Percentiles rank a stretch among this genome's conserved stretches.
These are phyloP conservation scores for Nakaseomyces kungkrabaensis DNA, from an alignment of 1,139 yeast genomes.

Conservation along the genomic window DNA sequence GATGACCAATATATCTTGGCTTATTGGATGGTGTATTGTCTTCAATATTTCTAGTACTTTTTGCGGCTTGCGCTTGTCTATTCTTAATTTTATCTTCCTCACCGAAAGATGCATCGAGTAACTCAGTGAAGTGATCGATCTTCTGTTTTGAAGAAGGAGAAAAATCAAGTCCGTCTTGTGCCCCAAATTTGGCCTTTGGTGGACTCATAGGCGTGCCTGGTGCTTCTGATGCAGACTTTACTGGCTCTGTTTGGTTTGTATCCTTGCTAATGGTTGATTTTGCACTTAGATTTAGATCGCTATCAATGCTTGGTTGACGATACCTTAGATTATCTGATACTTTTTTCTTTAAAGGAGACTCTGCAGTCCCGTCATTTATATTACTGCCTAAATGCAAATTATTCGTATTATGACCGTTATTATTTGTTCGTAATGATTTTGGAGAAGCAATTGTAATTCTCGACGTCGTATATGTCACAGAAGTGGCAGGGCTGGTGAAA, in stretches of 20 bases:
- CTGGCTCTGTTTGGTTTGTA: not conserved
- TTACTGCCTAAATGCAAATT: not conserved
- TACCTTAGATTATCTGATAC: not conserved
- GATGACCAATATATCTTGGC: not conserved
- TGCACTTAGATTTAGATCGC: not conserved
- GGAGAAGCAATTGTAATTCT: slow-evolving; percentile 28
- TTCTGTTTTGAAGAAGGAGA: slow-evolving; percentile 24
- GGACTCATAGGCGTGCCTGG: not conserved
- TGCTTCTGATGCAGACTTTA: not conserved
- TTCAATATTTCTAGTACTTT: not conserved
- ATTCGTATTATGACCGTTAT: not conserved
- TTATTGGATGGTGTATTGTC: not conserved
- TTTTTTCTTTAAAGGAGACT: slow-evolving; percentile 6
- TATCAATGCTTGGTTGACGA: not conserved
- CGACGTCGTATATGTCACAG: slow-evolving; percentile 28
- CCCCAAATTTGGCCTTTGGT: slow-evolving; percentile 3
- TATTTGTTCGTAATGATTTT: slow-evolving; percentile 3
- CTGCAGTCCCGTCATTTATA: not conserved
- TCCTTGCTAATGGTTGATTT: not conserved
- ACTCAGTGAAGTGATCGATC: slow-evolving; percentile 19
- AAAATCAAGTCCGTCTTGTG: slow-evolving; percentile 10
- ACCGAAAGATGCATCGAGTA: slow-evolving; percentile 21
- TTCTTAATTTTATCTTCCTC: slow-evolving; percentile 9
- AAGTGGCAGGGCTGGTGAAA: slow-evolving; percentile 28
- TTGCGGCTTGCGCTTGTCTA: not conserved